Evolutionary conservation across 2,329 filamentous ascomycete genomes (phyloP), one percentile per base, ranked within the genome.

Genomic region (Aureobasidium sp.): DNA sequence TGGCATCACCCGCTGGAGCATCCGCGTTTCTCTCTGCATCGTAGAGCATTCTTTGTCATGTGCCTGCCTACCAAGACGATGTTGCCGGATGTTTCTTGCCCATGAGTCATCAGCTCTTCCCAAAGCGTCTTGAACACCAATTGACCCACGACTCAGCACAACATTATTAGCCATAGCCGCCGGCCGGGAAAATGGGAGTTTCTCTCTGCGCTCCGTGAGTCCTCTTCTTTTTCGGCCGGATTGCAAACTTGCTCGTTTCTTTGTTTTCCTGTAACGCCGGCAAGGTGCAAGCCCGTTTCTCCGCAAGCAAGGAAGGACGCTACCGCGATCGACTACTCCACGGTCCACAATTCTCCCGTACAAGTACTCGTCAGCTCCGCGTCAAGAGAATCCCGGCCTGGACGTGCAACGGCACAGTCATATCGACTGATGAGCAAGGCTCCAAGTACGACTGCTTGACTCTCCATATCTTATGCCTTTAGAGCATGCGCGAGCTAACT

Each of bases 341-440:
- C 37, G 11, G 27, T 19, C 48, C 48, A 51, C 48, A 51, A 41
- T 17, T 14, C 19, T 51, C 27, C 21, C 24, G 48, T 32, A n/a
- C n/a, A n/a, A n/a, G n/a, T n/a, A 51, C 37, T 51, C 48, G 48
- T 51, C 48, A 51, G 48, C 48, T 41, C 25, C 35, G 8, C 34
- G 24, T 48, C 32, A 34, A 48, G 30, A 17, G 19, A 19, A 22
- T 21, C 27, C 41, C 27, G 27, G 11, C 22, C 41, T 42, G 39
- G 24, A 22, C 39, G 24, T n/a, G n/a, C n/a, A n/a, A n/a, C n/a
- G n/a, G n/a, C n/a, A n/a, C n/a, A n/a, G n/a, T n/a, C n/a, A n/a
- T n/a, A n/a, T n/a, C n/a, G n/a, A n/a, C n/a, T n/a, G n/a, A n/a
- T n/a, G n/a, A n/a, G n/a, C n/a, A n/a, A n/a, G n/a, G n/a, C n/a